Conservation (phyloP, 495 filamentous ascomycete genomes). For the Penicillium lagena region DNA sequence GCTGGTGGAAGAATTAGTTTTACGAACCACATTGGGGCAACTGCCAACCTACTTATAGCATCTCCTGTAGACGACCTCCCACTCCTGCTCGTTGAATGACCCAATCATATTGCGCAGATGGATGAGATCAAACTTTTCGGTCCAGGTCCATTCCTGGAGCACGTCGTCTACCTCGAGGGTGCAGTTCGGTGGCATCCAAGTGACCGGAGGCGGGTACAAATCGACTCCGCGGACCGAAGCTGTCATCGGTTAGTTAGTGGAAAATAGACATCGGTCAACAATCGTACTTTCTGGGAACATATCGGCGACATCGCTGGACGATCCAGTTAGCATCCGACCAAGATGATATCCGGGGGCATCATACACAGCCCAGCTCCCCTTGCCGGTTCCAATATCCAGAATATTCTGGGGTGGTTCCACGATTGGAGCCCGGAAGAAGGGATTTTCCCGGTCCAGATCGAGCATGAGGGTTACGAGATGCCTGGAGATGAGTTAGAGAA, state of each 20-base stretch:
- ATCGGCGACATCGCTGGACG: too few relatives aligned
- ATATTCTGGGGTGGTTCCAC: not conserved
- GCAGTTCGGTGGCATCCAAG: constrained; percentile 26
- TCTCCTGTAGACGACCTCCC: constrained; percentile 18
- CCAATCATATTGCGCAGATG: constrained; percentile 16
- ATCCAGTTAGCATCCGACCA: too few relatives aligned
- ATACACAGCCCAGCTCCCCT: constrained; percentile 7
- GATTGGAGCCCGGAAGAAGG: constrained; percentile 3
- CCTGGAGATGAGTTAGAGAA: not conserved
- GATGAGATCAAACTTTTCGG: constrained; percentile 19
- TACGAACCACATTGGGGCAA: too few relatives aligned
- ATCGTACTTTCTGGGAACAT: too few relatives aligned
- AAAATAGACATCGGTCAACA: too few relatives aligned
- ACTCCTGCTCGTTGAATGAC: constrained; percentile 16
- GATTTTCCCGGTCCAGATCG: constrained; percentile 1
- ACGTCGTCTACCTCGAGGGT: constrained; percentile 23
- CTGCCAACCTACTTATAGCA: constrained; percentile 10
- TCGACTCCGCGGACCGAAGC: constrained; percentile 17
- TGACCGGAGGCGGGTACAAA: constrained; percentile 14
- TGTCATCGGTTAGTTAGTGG: not conserved
- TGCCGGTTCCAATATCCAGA: constrained; percentile 1
- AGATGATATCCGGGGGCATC: not conserved
- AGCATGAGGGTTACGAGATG: constrained; percentile 6
- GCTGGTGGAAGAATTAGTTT: not conserved
- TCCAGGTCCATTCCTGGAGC: constrained; percentile 22